Percentiles rank a stretch among this genome's conserved stretches.
Conservation (phyloP, 2,329 filamentous ascomycete species). For the Helicocarpus griseus region DNA sequence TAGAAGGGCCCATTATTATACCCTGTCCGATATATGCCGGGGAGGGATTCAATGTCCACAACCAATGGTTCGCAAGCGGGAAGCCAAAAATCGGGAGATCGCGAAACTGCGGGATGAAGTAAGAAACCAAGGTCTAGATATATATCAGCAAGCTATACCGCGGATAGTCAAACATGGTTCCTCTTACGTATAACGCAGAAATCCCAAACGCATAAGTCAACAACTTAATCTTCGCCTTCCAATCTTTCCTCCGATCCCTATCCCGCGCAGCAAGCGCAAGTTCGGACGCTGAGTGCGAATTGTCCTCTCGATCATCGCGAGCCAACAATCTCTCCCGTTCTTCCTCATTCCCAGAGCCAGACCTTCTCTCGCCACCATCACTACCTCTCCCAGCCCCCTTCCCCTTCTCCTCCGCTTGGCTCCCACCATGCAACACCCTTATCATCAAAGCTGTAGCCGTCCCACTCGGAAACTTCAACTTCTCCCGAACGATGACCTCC, state of each 20-base stretch:
- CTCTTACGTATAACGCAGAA: constrained; percentile 45
- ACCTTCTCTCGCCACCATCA: constrained; percentile 10
- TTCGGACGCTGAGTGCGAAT: constrained; percentile 38
- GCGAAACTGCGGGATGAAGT: constrained; percentile 78
- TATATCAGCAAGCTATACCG: constrained; percentile 10
- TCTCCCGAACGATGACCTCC: constrained; percentile 88
- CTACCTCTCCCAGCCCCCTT: constrained; percentile 15
- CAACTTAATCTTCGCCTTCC: constrained; percentile 53
- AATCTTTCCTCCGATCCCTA: constrained; percentile 39
- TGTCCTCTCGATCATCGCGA: constrained; percentile 28
- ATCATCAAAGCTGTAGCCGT: constrained; percentile 95
- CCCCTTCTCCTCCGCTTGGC: constrained; percentile 33
- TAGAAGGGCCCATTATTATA: constrained; percentile 96
- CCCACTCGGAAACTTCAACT: constrained; percentile 86
- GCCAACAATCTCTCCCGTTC: constrained; percentile 24
- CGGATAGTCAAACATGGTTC: constrained; percentile 6
- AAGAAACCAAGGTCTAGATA: constrained; percentile 68
- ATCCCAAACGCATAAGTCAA: constrained; percentile 50
- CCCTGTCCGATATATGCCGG: constrained; percentile 96
- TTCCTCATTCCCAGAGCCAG: constrained; percentile 14
- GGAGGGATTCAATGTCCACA: constrained; percentile 94
- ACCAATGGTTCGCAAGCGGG: constrained; percentile 65
- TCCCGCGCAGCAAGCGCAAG: constrained; percentile 27
- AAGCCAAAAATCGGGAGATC: constrained; percentile 80
- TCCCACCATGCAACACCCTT: constrained; percentile 67